Evolutionary conservation across 306 rosid genomes (phyloP).

Genomic region (Prosopis cineraria): DNA sequence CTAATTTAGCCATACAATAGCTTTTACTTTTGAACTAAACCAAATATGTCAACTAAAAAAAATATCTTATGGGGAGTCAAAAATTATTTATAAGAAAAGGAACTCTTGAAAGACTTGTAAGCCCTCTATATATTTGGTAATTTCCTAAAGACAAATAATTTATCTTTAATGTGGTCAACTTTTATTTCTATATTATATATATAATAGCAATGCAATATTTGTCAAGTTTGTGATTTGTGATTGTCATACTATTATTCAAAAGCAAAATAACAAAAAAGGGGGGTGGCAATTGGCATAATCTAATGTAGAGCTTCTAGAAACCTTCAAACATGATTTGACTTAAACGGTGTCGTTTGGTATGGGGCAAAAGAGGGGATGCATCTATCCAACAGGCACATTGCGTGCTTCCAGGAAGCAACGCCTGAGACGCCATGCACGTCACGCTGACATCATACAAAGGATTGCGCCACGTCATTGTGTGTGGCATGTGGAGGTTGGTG

Average conservation of each 20-base stretch:
- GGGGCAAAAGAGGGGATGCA: background rate
- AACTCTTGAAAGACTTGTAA: background rate
- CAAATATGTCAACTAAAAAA: background rate
- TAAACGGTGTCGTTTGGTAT: background rate
- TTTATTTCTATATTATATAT: background rate
- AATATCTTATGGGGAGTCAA: background rate
- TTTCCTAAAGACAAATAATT: background rate
- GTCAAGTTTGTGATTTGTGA: background rate
- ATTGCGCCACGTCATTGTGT: background rate
- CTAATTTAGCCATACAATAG: background rate
- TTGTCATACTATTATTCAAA: background rate
- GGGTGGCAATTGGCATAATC: too few relatives aligned
- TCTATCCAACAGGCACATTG: background rate
- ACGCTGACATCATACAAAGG: background rate
- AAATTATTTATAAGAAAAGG: background rate
- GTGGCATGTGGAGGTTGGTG: background rate
- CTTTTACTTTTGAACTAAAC: background rate
- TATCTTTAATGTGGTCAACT: background rate
- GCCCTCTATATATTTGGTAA: background rate
- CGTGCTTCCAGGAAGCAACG: constrained; percentile 16
- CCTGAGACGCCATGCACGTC: background rate
- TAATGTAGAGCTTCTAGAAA: background rate
- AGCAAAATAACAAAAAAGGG: background rate
- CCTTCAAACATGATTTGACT: background rate
- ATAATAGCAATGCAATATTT: background rate